Evolutionary conservation across 225 moss, liverwort and hornwort species (phyloP), one percentile per base, ranked within the genome.

Genomic region (Marchantia polymorpha): DNA sequence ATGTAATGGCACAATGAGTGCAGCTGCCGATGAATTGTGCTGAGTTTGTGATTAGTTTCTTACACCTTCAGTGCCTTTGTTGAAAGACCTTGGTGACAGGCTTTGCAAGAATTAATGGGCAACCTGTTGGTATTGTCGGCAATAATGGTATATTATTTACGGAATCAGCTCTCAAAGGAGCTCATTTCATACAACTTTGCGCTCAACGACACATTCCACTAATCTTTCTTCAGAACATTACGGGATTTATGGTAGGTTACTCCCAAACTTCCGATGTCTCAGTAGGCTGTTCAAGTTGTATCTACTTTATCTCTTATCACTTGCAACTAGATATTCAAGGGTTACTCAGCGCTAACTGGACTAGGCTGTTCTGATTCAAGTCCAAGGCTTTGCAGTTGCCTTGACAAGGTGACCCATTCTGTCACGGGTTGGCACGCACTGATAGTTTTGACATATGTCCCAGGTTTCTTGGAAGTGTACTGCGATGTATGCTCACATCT

Each of bases 141-240:
- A 99, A 99, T 89, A 99, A 99, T 73, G 95, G 99, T 77, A 91
- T 95, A 58, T 86, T 99, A 73, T 99, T 99, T 72, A 95, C 95
- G 6, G 99, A 99, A 76, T 99, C 99, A 58, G 95, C 99, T 46
- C 82, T 99, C 82, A 99, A 99, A 83, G 99, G 99, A 77, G 90
- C 95, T 79, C 99, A 99, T 81, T 99, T 99, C 74, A 95, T 99
- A 75, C 92, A 99, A 76, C 91, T 99, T 72, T 99, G 99, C 87
- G 99, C 95, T 19, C 99, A 99, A 80, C 91, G 95, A 56, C 99
- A 95, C 76, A 93, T 99, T 53, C 99, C 99, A 83, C 85, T 99
- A 46, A 85, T 99, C 69, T 99, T 99, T 59, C 91, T 99, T 48
- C 99, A 99, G 84, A 99, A 99, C 81, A 99, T 99, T 47, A 89